These are phyloP conservation scores for Penicillium sp. DNA, from an alignment of 2,329 filamentous ascomycete species.

Conservation along the genomic window DNA sequence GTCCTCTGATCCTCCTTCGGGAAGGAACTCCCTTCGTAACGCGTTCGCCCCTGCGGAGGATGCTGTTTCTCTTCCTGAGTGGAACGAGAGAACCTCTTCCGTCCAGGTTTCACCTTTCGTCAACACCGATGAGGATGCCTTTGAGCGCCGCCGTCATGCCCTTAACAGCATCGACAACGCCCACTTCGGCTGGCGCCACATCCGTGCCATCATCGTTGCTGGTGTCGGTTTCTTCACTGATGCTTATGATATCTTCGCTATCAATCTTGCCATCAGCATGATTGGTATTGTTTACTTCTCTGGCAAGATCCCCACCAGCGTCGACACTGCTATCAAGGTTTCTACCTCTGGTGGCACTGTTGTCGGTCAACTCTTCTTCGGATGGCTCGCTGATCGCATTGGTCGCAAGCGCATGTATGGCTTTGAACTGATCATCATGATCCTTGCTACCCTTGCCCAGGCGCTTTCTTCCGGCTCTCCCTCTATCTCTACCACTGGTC, in stretches of 20 bases:
- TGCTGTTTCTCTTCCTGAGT: neutral
- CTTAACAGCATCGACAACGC: constrained; percentile 81
- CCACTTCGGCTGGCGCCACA: constrained; percentile 81
- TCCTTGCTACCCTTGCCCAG: constrained; percentile 74
- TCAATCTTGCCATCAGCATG: constrained; percentile 72
- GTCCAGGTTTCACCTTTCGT: neutral
- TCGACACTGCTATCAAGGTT: constrained; percentile 83
- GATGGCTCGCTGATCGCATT: constrained; percentile 73
- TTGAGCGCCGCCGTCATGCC: constrained; percentile 75
- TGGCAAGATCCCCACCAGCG: constrained; percentile 61
- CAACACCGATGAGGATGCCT: constrained; percentile 56
- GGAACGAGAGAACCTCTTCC: neutral
- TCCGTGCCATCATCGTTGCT: constrained; percentile 73
- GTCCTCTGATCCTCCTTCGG: neutral
- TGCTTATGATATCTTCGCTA: constrained; percentile 80
- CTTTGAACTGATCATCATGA: constrained; percentile 76
- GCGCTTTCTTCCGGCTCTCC: constrained; percentile 65
- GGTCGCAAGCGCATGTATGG: constrained; percentile 86
- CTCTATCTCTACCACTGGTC: constrained; percentile 56
- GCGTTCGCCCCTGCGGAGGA: neutral
- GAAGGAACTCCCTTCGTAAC: neutral
- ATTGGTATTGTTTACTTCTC: constrained; percentile 77
- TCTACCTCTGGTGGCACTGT: constrained; percentile 82
- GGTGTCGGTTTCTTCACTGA: constrained; percentile 90
- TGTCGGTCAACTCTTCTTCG: constrained; percentile 78